Base-by-base conservation (phyloP, 768 basidiomycete genomes). In the Russula virescens region DNA sequence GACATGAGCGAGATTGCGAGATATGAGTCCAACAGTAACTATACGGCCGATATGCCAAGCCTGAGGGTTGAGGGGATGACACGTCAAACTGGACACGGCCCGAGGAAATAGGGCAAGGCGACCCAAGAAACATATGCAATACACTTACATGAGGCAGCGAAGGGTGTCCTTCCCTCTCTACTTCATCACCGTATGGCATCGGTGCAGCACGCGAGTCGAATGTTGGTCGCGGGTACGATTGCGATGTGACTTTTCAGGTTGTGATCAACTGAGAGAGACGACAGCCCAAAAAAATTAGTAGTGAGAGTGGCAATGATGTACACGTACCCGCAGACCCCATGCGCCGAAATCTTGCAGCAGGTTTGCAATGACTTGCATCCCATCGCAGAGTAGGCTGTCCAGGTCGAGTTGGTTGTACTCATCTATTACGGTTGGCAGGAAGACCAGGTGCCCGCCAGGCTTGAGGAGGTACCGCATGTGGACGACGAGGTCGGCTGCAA, bases 301-400 rank as follows among this genome's bases (percentile, higher is more conserved):
- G 34, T n/a, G n/a, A n/a, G 16, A 47, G 55, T 35, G 47, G 54
- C 16, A 21, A 21, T 38, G 9, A 25, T n/a, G 9, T 3, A 13
- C 31, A 76, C 89, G 74, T 70, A 94, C 94, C 72, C 96, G 75
- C 68, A 97, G 79, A 1, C 93, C 94, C 96, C 96, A 99, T 25
- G 87, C 89, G 16, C 94, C 94, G 70, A 98, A 99, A 68, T 89
- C 86, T 73, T 99, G 94, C 65, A 93, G 74, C 40, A 91, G 94
- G 71, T 96, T 95, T 0, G 88, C 87, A 47, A 94, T 79, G 21
- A 98, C 74, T 68, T 85, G 85, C 89, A 98, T 94, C 1, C 94
- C 95, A 25, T 86, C 85, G 67, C 89, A 91, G 5, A 93, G 79
- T 73, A 92, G 82, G 1, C 79, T 74, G 34, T 88, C 80, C 10